A percentile compares a stretch with the other conserved stretches of the same genome.
phyloP scores from a whole-genome alignment of 495 filamentous ascomycete species.

The Parmelia sp. region DNA sequence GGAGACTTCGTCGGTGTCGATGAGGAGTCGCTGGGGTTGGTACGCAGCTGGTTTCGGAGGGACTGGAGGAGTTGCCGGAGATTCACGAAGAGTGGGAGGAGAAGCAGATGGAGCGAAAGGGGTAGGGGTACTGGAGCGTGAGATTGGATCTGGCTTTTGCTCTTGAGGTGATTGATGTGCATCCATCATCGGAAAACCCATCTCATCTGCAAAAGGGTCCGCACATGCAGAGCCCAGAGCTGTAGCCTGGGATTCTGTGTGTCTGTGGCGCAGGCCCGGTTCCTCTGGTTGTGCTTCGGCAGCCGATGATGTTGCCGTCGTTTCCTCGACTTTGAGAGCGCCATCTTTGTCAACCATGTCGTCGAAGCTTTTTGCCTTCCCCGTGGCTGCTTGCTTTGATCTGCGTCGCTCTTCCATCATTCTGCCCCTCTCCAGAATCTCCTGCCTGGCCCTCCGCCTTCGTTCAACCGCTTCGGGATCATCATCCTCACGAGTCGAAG shows the following conservation, averaged over 20 bases:
- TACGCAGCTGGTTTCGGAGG: constrained; percentile 21
- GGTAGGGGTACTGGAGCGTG: constrained; percentile 20
- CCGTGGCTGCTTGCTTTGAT: constrained; percentile 18
- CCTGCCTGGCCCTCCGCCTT: constrained; percentile 60
- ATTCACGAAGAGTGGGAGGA: constrained; percentile 17
- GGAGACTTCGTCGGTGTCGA: constrained; percentile 35
- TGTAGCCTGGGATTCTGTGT: constrained; percentile 44
- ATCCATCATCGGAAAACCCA: constrained; percentile 9
- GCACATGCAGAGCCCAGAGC: constrained; percentile 43
- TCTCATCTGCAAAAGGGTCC: constrained; percentile 57
- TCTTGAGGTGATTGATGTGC: background rate
- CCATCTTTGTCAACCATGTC: constrained; percentile 50
- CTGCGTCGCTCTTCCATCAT: constrained; percentile 38
- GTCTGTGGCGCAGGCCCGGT: constrained; percentile 41
- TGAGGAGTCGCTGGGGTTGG: constrained; percentile 22
- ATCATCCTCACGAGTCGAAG: constrained; percentile 51
- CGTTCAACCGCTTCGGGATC: constrained; percentile 64
- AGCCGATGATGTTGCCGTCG: constrained; percentile 41
- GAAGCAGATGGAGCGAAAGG: constrained; percentile 7
- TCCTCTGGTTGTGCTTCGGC: constrained; percentile 36
- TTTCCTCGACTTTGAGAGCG: constrained; percentile 32
- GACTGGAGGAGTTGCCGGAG: constrained; percentile 16
- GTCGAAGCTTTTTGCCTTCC: constrained; percentile 43
- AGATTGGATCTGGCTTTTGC: constrained; percentile 3
- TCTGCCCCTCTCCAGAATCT: constrained; percentile 59